Conservation (phyloP, 2,329 filamentous ascomycete genomes). For the Leptographium radiaticola region DNA sequence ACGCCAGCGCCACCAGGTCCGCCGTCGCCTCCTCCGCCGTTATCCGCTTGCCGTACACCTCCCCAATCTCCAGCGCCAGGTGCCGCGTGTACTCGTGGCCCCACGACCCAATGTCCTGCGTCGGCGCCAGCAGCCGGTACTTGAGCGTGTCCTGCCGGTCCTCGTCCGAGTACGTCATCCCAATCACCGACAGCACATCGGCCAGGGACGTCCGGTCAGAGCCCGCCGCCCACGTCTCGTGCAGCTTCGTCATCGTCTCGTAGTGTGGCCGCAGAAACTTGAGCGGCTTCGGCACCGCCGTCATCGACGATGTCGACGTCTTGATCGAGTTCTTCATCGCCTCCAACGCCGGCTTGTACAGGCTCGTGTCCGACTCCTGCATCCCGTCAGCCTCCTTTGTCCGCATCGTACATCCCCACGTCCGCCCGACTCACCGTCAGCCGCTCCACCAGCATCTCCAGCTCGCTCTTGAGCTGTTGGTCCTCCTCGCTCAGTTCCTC, state of each 20-base stretch:
- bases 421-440: conserved; percentile 53
- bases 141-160: conserved; percentile 92
- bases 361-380: conserved; percentile 73
- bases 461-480: conserved; percentile 92
- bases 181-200: conserved; percentile 91
- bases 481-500: conserved; percentile 97
- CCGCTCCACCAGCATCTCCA: conserved; percentile 95
- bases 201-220: conserved; percentile 82
- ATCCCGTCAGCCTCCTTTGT: neutral
- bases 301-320: conserved; percentile 98
- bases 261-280: conserved; percentile 98
- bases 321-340: conserved; percentile 98
- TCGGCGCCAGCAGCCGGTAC: conserved; percentile 80
- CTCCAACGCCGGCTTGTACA: conserved; percentile 87
- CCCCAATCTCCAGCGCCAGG: conserved; percentile 86
- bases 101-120: conserved; percentile 91
- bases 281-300: conserved; percentile 91
- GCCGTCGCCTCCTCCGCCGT: conserved; percentile 72
- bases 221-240: conserved; percentile 77
- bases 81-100: conserved; percentile 97
- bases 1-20: conserved; percentile 74
- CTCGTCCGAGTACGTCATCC: conserved; percentile 98
- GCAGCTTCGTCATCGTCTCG: conserved; percentile 72
- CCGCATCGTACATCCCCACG: neutral
- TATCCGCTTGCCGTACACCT: conserved; percentile 81